Percentiles rank a stretch among this genome's conserved stretches.
These are phyloP conservation scores for Ceratocystis huliohia DNA, from an alignment of 2,329 filamentous ascomycete genomes.

Conservation along the genomic window DNA sequence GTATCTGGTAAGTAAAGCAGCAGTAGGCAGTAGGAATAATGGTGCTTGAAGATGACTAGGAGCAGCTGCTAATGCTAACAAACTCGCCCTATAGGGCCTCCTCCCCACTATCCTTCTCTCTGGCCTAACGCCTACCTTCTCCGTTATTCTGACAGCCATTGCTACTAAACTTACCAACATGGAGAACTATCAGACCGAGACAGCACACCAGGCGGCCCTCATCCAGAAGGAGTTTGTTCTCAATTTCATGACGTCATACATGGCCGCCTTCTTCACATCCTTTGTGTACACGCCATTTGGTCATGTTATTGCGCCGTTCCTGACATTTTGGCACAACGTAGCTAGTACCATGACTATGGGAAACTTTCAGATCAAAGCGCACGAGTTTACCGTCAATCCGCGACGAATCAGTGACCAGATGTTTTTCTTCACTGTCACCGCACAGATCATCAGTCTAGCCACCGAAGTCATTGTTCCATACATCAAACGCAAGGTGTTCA, in stretches of 20 bases:
- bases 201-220: slow-evolving; percentile 65
- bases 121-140: slow-evolving; percentile 65
- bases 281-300: slow-evolving; percentile 94
- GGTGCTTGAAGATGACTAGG: too few relatives aligned
- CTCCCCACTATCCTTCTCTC: slow-evolving; percentile 82
- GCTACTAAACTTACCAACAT: slow-evolving; percentile 66
- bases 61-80: neutral
- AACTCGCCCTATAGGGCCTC: slow-evolving; percentile 49
- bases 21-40: neutral
- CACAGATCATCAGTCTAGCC: slow-evolving; percentile 75
- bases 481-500: slow-evolving; percentile 62
- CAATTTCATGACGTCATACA: slow-evolving; percentile 92
- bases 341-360: slow-evolving; percentile 64
- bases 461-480: slow-evolving; percentile 79
- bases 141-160: slow-evolving; percentile 58
- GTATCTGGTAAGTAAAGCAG: slow-evolving; percentile 50
- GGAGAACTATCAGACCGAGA: slow-evolving; percentile 88
- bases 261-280: slow-evolving; percentile 80
- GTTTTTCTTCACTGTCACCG: slow-evolving; percentile 91
- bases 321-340: slow-evolving; percentile 66
- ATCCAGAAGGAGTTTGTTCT: slow-evolving; percentile 90
- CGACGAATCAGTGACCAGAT: slow-evolving; percentile 76
- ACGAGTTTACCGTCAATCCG: slow-evolving; percentile 69
- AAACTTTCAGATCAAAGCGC: slow-evolving; percentile 54
- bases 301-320: slow-evolving; percentile 66